Evolutionary conservation across 2,329 filamentous ascomycete species (phyloP).

Genomic region (Aspergillus piperis): DNA sequence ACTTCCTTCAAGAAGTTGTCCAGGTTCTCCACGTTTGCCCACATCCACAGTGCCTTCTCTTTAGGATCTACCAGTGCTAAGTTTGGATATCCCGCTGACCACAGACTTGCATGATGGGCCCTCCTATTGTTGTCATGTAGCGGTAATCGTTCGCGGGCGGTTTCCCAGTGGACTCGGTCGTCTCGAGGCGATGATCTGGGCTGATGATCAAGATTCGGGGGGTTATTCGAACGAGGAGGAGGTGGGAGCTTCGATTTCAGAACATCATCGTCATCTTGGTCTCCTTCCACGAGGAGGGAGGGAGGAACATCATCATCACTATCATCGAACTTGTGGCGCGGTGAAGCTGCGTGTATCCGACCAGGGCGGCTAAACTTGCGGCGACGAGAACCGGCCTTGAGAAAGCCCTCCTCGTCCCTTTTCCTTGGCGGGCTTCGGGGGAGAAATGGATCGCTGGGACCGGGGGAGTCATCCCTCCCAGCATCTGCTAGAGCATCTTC

Average conservation of each 20-base stretch:
- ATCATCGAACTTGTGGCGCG: slow-evolving; percentile 48
- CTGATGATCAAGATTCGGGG: slow-evolving; percentile 26
- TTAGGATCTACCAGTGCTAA: slow-evolving; percentile 57
- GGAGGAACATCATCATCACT: slow-evolving; percentile 65
- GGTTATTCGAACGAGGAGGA: slow-evolving; percentile 32
- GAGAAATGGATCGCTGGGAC: slow-evolving; percentile 45
- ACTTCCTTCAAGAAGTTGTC: slow-evolving; percentile 84
- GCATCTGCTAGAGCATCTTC: slow-evolving; percentile 58
- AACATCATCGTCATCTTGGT: slow-evolving; percentile 42
- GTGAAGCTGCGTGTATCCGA: slow-evolving; percentile 34
- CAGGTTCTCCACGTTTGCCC: slow-evolving; percentile 87
- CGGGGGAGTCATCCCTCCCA: slow-evolving; percentile 50
- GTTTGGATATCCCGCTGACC: slow-evolving; percentile 34
- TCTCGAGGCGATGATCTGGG: slow-evolving; percentile 47
- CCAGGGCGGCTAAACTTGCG: slow-evolving; percentile 33
- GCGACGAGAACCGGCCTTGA: slow-evolving; percentile 24
- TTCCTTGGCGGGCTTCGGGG: slow-evolving; percentile 30
- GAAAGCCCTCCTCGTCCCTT: slow-evolving; percentile 15
- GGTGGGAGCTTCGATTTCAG: slow-evolving; percentile 43
- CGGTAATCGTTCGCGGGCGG: slow-evolving; percentile 48
- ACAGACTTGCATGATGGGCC: slow-evolving; percentile 25
- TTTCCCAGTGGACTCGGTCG: slow-evolving; percentile 54
- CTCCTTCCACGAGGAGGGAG: slow-evolving; percentile 62
- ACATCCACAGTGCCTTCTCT: slow-evolving; percentile 85
- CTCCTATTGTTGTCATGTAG: slow-evolving; percentile 24